Conservation (phyloP, 1,284 basidiomycete genomes). For the Apiotrichum domesticum region DNA sequence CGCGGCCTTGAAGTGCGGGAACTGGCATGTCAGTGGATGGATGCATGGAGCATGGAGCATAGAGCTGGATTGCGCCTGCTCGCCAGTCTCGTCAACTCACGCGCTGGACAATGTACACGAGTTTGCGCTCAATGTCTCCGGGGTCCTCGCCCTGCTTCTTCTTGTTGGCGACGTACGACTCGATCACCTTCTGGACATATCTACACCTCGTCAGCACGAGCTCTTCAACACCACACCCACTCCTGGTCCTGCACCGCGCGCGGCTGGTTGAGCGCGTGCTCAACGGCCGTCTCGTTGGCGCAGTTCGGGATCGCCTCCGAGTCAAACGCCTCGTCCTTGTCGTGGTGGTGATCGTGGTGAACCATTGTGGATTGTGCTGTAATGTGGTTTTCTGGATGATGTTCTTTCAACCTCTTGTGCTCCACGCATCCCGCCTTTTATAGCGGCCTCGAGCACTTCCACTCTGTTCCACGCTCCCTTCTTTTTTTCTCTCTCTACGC, state of each 20-base stretch:
- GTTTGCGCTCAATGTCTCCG: constrained; percentile 9
- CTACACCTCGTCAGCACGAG: neutral
- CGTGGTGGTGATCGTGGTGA: constrained; percentile 19
- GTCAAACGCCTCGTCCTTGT: constrained; percentile 5
- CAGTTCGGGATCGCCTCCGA: constrained; percentile 4
- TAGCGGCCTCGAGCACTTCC: too few relatives aligned
- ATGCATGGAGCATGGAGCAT: too few relatives aligned
- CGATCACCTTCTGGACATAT: constrained; percentile 11
- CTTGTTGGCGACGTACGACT: constrained; percentile 15
- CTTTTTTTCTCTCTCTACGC: too few relatives aligned
- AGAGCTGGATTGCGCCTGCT: too few relatives aligned
- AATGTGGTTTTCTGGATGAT: neutral
- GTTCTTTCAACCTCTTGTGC: too few relatives aligned
- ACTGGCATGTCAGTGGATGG: neutral
- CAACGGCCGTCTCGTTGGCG: constrained; percentile 16
- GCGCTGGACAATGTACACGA: constrained; percentile 7
- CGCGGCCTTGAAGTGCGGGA: constrained; percentile 8
- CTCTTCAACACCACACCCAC: constrained; percentile 1
- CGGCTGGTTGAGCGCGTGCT: constrained; percentile 9
- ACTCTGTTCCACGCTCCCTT: too few relatives aligned
- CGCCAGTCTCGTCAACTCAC: neutral
- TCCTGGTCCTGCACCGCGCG: constrained; percentile 13
- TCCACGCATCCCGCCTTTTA: too few relatives aligned
- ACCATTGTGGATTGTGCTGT: constrained; percentile 1
- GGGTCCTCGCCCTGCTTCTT: constrained; percentile 14